These are phyloP conservation scores for Mycosphaerella sp. DNA, from an alignment of 2,329 filamentous ascomycete genomes.

Conservation along the genomic window DNA sequence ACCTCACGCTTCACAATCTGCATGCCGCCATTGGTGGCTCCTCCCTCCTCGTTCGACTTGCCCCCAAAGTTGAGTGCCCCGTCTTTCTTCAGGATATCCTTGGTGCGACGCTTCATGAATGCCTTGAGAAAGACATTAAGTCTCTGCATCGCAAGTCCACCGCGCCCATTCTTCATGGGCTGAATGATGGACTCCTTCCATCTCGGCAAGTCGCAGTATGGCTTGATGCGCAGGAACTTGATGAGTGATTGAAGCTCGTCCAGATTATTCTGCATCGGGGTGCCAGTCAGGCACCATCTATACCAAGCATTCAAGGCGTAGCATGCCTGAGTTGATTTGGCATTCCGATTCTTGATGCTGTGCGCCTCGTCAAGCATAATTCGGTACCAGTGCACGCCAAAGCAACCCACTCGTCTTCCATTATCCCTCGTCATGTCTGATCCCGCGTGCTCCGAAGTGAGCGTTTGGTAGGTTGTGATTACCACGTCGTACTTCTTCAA, in stretches of 20 bases:
- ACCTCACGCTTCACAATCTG: conserved; percentile 89
- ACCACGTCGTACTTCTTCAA: conserved; percentile 87
- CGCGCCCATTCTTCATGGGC: conserved; percentile 84
- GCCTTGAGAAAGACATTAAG: conserved; percentile 79
- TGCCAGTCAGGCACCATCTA: conserved; percentile 92
- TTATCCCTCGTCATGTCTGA: conserved; percentile 57
- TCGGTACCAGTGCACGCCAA: conserved; percentile 90
- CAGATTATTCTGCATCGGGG: conserved; percentile 96
- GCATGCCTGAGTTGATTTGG: conserved; percentile 89
- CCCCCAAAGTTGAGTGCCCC: conserved; percentile 73
- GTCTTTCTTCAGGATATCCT: conserved; percentile 88
- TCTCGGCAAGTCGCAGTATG: conserved; percentile 75
- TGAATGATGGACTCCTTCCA: conserved; percentile 90
- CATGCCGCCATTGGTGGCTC: conserved; percentile 59
- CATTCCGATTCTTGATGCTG: conserved; percentile 96
- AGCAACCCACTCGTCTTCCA: conserved; percentile 70
- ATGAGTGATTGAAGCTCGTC: conserved; percentile 94
- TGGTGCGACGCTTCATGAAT: conserved; percentile 98
- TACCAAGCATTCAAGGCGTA: conserved; percentile 81
- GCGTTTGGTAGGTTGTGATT: conserved; percentile 92
- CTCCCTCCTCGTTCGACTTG: conserved; percentile 52
- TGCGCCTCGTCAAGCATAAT: conserved; percentile 95
- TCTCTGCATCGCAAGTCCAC: conserved; percentile 79
- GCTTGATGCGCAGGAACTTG: conserved; percentile 84
- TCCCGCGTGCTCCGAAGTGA: conserved; percentile 81